These are phyloP conservation scores for Nannochloris sp. DNA, from an alignment of 139 green algal genomes.

Conservation along the genomic window DNA sequence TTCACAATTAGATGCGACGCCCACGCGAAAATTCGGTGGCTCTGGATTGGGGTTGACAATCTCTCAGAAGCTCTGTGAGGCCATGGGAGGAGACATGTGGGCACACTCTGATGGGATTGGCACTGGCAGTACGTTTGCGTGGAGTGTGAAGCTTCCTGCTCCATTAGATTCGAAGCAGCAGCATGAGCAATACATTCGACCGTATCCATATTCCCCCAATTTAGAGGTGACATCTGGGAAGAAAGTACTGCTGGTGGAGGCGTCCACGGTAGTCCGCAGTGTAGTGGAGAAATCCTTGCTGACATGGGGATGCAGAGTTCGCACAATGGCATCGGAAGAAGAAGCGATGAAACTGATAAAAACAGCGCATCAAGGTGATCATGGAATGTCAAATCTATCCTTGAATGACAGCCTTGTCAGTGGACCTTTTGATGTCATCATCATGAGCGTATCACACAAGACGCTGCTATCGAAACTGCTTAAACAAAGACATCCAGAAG, in stretches of 20 bases:
- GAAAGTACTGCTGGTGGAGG: conserved; percentile 56
- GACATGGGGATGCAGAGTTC: conserved; percentile 56
- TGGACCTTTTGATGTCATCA: conserved; percentile 46
- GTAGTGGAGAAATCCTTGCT: conserved; percentile 42
- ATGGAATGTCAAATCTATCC: neutral
- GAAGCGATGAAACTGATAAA: conserved; percentile 38
- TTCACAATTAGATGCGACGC: conserved; percentile 52
- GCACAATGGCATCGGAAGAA: conserved; percentile 35
- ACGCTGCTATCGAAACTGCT: conserved; percentile 44
- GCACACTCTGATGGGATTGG: conserved; percentile 42
- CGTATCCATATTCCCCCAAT: conserved; percentile 14
- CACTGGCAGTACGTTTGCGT: conserved; percentile 47
- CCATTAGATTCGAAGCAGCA: neutral
- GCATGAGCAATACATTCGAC: neutral
- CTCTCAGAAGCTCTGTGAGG: conserved; percentile 60
- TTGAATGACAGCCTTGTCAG: neutral
- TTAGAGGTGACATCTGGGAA: conserved; percentile 18
- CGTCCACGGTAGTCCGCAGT: conserved; percentile 45
- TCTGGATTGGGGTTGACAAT: conserved; percentile 78
- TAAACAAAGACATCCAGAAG: neutral
- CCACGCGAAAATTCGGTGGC: conserved; percentile 65
- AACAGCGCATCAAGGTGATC: neutral
- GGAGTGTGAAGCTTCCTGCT: conserved; percentile 19
- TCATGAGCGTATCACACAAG: conserved; percentile 44
- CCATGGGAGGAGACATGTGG: conserved; percentile 73